Conservation (phyloP, 805 yeast species). For the Lipomyces spencermartinsiae region DNA sequence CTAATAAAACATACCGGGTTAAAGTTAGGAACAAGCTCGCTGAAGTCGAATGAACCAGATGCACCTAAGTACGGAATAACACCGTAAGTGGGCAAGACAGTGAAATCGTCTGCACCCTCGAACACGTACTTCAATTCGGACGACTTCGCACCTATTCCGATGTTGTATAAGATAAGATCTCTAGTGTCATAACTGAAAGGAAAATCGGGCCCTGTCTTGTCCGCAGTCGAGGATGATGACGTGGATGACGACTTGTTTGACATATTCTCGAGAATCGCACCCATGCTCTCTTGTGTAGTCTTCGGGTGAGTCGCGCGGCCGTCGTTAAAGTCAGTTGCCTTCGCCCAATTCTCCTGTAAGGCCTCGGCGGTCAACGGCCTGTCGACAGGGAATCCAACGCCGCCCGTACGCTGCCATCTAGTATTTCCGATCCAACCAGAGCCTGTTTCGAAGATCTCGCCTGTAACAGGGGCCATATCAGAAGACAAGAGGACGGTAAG, state of each 20-base stretch:
- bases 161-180: constrained; percentile 74
- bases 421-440: constrained; percentile 97
- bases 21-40: constrained; percentile 73
- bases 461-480: constrained; percentile 73
- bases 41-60: constrained; percentile 58
- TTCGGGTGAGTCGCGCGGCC: constrained; percentile 61
- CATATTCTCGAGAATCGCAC: constrained; percentile 69
- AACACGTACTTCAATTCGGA: constrained; percentile 78
- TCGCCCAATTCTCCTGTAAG: constrained; percentile 69
- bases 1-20: constrained; percentile 56
- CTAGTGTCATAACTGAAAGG: constrained; percentile 29
- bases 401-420: constrained; percentile 92
- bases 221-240: constrained; percentile 52
- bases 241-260: constrained; percentile 43
- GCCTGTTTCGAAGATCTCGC: constrained; percentile 89
- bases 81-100: constrained; percentile 87
- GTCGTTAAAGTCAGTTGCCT: constrained; percentile 67
- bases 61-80: constrained; percentile 82
- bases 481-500: constrained; percentile 79
- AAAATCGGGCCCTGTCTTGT: constrained; percentile 27
- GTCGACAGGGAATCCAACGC: constrained; percentile 63
- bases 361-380: constrained; percentile 66
- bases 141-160: constrained; percentile 86
- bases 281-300: constrained; percentile 75
- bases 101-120: constrained; percentile 78